Evolutionary conservation across 371 early-diverging fungal genomes (phyloP).

Genomic region (Coemansia sp.): DNA sequence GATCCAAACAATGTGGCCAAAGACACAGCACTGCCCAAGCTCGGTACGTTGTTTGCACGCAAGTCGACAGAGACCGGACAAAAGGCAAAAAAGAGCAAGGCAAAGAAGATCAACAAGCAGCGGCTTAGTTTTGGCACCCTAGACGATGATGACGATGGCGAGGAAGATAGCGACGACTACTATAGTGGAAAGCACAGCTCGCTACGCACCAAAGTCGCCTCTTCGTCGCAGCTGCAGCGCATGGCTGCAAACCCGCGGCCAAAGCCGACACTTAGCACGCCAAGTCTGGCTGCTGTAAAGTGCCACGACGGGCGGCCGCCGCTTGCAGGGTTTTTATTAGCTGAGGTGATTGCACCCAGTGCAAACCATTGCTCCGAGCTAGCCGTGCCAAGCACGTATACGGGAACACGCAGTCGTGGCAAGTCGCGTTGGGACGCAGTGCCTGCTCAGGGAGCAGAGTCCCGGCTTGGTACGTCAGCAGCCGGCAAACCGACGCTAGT

Average conservation of each 20-base stretch:
- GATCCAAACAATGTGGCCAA: background rate
- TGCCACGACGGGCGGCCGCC: constrained; percentile 17
- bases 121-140: constrained; percentile 31
- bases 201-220: background rate
- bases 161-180: background rate
- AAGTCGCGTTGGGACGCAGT: constrained; percentile 23
- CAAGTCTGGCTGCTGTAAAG: background rate
- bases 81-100: background rate
- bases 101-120: constrained; percentile 4
- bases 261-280: background rate
- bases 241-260: background rate
- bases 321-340: constrained; percentile 18
- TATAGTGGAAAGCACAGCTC: background rate
- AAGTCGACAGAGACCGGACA: background rate
- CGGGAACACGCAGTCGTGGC: background rate
- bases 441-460: constrained; percentile 15
- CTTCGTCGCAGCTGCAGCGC: background rate
- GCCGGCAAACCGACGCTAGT: background rate
- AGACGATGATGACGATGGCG: constrained; percentile 19
- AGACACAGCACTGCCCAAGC: background rate
- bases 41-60: constrained; percentile 25
- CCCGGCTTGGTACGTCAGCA: background rate
- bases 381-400: constrained; percentile 16
- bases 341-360: background rate
- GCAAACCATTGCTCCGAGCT: background rate